Evolutionary conservation across 768 basidiomycete genomes (phyloP).

Genomic region (Asterophora parasitica): DNA sequence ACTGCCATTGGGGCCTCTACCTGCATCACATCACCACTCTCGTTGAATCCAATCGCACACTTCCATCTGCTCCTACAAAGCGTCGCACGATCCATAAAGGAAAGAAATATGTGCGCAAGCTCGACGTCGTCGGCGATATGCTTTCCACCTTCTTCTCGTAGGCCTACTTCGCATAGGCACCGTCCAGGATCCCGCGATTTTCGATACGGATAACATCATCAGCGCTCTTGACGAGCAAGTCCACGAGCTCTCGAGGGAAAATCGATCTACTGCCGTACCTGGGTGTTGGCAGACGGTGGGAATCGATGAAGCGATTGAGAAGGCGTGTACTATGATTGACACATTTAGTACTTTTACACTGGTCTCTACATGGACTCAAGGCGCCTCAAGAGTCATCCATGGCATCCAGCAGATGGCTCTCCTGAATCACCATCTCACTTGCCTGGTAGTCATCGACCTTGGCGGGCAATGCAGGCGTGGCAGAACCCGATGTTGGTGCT

Average conservation of each 20-base stretch:
- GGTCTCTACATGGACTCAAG: background rate
- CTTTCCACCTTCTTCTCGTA: background rate
- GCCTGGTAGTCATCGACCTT: constrained; percentile 2
- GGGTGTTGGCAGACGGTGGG: background rate
- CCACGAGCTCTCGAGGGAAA: background rate
- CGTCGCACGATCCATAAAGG: background rate
- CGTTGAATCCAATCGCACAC: background rate
- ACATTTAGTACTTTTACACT: no score
- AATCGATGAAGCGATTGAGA: no score
- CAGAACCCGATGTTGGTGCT: background rate
- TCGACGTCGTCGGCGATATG: background rate
- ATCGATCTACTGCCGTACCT: background rate
- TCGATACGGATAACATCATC: background rate
- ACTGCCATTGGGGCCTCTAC: constrained; percentile 1
- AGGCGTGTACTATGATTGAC: no score
- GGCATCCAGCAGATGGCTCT: constrained; percentile 10
- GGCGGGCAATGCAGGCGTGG: background rate
- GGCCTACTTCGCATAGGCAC: background rate
- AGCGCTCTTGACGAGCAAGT: background rate
- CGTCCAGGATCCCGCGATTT: background rate
- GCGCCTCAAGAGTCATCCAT: background rate
- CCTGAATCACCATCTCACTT: constrained; percentile 10
- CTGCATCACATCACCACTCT: background rate
- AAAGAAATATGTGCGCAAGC: background rate
- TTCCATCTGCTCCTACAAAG: background rate